Evolutionary conservation across 768 basidiomycete genomes (phyloP).

Genomic region (Dictyophora rubrovolvata): DNA sequence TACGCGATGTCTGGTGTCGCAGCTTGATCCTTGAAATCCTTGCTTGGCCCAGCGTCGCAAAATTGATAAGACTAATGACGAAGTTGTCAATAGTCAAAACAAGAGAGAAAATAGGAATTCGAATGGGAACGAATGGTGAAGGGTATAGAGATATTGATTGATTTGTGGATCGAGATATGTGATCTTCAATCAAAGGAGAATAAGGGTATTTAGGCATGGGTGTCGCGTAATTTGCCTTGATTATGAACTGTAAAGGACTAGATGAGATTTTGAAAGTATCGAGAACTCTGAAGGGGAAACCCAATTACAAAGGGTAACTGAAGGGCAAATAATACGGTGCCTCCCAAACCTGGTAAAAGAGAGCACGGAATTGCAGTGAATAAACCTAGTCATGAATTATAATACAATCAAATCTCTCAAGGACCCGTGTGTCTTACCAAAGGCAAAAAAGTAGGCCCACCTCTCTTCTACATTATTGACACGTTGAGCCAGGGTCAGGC

Average conservation of each 20-base stretch:
- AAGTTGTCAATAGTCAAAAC: conserved; percentile 69
- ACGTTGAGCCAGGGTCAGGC: conserved; percentile 55
- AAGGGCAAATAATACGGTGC: conserved; percentile 74
- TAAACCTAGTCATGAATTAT: conserved; percentile 35
- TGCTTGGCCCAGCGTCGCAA: conserved; percentile 27
- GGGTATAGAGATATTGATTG: conserved; percentile 45
- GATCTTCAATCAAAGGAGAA: conserved; percentile 34
- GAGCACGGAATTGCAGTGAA: conserved; percentile 65
- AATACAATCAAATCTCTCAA: conserved; percentile 6
- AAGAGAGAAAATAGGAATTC: conserved; percentile 62
- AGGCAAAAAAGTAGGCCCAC: conserved; percentile 83
- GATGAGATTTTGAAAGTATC: neutral
- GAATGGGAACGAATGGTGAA: conserved; percentile 70
- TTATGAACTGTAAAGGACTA: conserved; percentile 49
- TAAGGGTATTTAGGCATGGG: conserved; percentile 73
- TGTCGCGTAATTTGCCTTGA: conserved; percentile 70
- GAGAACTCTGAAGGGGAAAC: neutral
- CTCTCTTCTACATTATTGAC: conserved; percentile 75
- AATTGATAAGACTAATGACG: conserved; percentile 52
- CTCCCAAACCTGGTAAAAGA: conserved; percentile 65
- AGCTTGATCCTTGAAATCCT: neutral
- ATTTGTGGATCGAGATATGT: conserved; percentile 22
- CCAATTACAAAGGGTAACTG: conserved; percentile 60
- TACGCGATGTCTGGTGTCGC: neutral
- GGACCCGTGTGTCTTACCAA: conserved; percentile 36